These are phyloP conservation scores for Lepidium africanum DNA, from an alignment of 345 rosid genomes.

Conservation along the genomic window DNA sequence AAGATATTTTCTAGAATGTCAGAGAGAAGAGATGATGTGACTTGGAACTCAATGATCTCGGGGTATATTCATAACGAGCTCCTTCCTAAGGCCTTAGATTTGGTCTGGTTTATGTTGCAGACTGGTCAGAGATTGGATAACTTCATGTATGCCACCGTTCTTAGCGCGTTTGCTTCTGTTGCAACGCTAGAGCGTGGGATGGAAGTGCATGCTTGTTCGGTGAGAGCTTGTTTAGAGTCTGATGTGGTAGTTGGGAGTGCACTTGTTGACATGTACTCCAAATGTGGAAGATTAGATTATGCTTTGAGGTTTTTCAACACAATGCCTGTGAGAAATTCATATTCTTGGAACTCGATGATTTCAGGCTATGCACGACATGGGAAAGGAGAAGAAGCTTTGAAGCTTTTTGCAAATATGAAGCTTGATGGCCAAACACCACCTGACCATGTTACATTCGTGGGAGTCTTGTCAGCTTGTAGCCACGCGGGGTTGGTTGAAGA, in stretches of 20 bases:
- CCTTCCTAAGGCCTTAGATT: slow-evolving; percentile 67
- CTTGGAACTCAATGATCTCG: slow-evolving; percentile 89
- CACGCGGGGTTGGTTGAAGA: slow-evolving; percentile 76
- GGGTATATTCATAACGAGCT: slow-evolving; percentile 74
- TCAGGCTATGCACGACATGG: slow-evolving; percentile 90
- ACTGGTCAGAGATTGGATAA: slow-evolving; percentile 63
- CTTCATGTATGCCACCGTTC: slow-evolving; percentile 87
- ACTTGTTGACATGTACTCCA: slow-evolving; percentile 88
- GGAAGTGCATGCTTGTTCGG: slow-evolving; percentile 83
- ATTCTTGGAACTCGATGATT: slow-evolving; percentile 96
- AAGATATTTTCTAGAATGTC: slow-evolving; percentile 73
- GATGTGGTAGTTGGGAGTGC: slow-evolving; percentile 97
- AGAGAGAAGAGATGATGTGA: slow-evolving; percentile 68
- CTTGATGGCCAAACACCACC: slow-evolving; percentile 44
- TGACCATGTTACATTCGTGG: slow-evolving; percentile 93
- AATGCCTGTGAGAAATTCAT: slow-evolving; percentile 73
- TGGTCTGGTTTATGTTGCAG: slow-evolving; percentile 74
- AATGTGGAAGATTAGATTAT: slow-evolving; percentile 87
- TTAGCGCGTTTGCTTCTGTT: slow-evolving; percentile 89
- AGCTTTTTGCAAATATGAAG: slow-evolving; percentile 60
- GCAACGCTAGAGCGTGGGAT: slow-evolving; percentile 88
- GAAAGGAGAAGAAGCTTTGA: slow-evolving; percentile 59
- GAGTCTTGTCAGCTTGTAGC: slow-evolving; percentile 88
- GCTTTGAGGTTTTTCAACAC: slow-evolving; percentile 62
- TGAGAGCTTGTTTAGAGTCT: slow-evolving; percentile 65